phyloP scores from a whole-genome alignment of 176 grass and related monocot genomes.

The Raddia guianensis region DNA sequence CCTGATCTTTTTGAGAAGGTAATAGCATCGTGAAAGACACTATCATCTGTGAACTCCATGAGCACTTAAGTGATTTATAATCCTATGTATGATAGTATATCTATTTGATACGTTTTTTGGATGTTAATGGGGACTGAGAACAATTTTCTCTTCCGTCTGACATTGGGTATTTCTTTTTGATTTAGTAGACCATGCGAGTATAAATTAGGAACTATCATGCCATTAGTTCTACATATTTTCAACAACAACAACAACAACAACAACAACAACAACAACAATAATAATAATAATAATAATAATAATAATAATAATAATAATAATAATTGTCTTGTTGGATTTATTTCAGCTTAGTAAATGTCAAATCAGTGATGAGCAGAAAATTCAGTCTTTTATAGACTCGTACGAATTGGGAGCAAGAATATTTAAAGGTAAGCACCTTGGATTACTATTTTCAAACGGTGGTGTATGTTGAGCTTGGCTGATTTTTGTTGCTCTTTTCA shows the following conservation, averaged over 20 bases:
- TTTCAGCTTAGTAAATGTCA: slow-evolving; percentile 57
- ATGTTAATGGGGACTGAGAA: slow-evolving; percentile 2
- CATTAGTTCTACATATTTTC: slow-evolving; percentile 22
- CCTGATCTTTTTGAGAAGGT: slow-evolving; percentile 77
- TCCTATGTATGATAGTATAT: slow-evolving; percentile 1
- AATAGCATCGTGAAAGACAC: slow-evolving; percentile 27
- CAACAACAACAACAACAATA: too few relatives aligned
- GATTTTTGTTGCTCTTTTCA: slow-evolving; percentile 48
- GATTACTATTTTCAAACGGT: slow-evolving; percentile 40
- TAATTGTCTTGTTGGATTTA: slow-evolving; percentile 33
- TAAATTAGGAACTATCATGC: background rate
- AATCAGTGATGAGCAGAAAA: slow-evolving; percentile 66
- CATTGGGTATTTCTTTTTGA: background rate
- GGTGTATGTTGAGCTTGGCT: slow-evolving; percentile 27
- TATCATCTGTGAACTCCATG: slow-evolving; percentile 10
- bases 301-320: slow-evolving; percentile 30
- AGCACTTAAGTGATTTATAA: background rate
- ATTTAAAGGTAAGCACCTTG: slow-evolving; percentile 65
- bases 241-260: too few relatives aligned
- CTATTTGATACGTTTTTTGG: background rate
- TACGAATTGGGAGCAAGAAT: slow-evolving; percentile 77
- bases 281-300: too few relatives aligned
- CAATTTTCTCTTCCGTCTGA: background rate
- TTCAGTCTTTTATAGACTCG: slow-evolving; percentile 76
- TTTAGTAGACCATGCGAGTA: background rate